Percentiles rank a stretch among this genome's conserved stretches.
Evolutionary conservation across 2,329 filamentous ascomycete genomes (phyloP).

Genomic region (Colletotrichum sp.): DNA sequence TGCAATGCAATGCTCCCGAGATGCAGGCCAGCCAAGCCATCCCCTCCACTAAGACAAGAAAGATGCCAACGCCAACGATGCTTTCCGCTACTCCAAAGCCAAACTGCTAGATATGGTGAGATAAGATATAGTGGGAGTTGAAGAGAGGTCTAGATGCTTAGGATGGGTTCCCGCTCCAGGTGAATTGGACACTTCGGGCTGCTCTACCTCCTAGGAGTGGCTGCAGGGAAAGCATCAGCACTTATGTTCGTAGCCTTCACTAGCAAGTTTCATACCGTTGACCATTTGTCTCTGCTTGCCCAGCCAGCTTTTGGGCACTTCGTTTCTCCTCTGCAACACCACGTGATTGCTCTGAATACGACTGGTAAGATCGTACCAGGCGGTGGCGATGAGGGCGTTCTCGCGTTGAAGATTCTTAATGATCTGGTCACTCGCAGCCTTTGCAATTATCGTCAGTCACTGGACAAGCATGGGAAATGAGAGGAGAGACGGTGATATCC

Average conservation of each 20-base stretch:
- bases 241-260: background rate
- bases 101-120: background rate
- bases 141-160: background rate
- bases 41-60: background rate
- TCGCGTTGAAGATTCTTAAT: slow-evolving; percentile 78
- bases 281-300: slow-evolving; percentile 81
- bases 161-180: background rate
- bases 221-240: slow-evolving; percentile 3
- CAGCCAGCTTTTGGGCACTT: slow-evolving; percentile 81
- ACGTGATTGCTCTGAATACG: slow-evolving; percentile 85
- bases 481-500: background rate
- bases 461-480: background rate
- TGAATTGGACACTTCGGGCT: background rate
- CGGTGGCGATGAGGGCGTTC: slow-evolving; percentile 79
- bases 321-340: slow-evolving; percentile 74
- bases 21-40: slow-evolving; percentile 15
- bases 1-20: slow-evolving; percentile 14
- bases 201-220: slow-evolving; percentile 26
- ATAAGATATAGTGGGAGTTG: background rate
- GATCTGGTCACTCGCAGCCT: slow-evolving; percentile 58
- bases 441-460: slow-evolving; percentile 3
- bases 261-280: slow-evolving; percentile 50
- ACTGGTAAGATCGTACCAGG: slow-evolving; percentile 83
- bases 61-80: background rate
- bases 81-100: background rate